These are phyloP conservation scores for Penicillium pulvis DNA, from an alignment of 495 filamentous ascomycete genomes.

Conservation along the genomic window DNA sequence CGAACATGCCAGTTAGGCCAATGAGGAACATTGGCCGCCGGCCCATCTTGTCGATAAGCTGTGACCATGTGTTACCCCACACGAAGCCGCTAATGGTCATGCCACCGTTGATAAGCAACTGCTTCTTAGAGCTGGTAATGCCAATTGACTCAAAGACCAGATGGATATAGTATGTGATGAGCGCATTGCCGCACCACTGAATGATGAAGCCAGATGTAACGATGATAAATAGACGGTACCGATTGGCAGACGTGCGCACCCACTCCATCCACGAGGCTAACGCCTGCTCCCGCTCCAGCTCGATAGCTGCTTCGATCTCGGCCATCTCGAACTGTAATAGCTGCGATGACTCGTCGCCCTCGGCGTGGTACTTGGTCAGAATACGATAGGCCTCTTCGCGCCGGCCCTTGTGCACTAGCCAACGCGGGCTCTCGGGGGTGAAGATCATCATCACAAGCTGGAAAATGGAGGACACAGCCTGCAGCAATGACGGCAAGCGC, in stretches of 20 bases:
- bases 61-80: neutral
- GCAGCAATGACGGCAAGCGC: slow-evolving; percentile 24
- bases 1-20: neutral
- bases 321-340: slow-evolving; percentile 4
- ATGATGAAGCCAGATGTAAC: slow-evolving; percentile 14
- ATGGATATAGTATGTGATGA: slow-evolving; percentile 61
- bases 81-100: slow-evolving; percentile 17
- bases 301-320: slow-evolving; percentile 5
- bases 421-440: slow-evolving; percentile 47
- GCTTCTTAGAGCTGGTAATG: slow-evolving; percentile 44
- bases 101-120: slow-evolving; percentile 30
- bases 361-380: slow-evolving; percentile 37
- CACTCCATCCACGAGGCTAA: slow-evolving; percentile 4
- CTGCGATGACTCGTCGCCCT: slow-evolving; percentile 29
- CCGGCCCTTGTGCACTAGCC: slow-evolving; percentile 41
- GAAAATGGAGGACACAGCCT: slow-evolving; percentile 21
- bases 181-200: slow-evolving; percentile 25
- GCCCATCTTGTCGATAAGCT: neutral
- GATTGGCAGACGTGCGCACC: slow-evolving; percentile 13
- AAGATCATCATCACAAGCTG: slow-evolving; percentile 19
- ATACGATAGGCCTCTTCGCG: slow-evolving; percentile 36
- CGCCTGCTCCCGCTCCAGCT: slow-evolving; percentile 2
- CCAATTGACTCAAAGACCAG: slow-evolving; percentile 57
- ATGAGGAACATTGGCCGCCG: neutral
- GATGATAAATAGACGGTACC: slow-evolving; percentile 14